Evolutionary conservation across 768 basidiomycete genomes (phyloP).

Genomic region (Boletus huronensis): DNA sequence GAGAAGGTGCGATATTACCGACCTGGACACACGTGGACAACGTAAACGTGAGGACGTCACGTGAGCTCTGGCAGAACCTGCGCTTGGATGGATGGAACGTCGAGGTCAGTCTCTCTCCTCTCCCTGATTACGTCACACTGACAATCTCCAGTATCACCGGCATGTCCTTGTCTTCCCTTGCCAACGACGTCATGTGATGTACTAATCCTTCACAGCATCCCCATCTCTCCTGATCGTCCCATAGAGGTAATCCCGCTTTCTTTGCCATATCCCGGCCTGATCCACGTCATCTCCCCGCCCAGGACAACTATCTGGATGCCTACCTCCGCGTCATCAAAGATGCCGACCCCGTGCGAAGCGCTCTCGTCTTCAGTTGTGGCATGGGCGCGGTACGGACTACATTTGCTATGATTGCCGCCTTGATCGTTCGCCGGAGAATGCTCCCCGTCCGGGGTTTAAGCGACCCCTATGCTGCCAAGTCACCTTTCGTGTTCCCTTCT

Average conservation of each 20-base stretch:
- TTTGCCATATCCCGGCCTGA: neutral
- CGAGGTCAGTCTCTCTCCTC: constrained; percentile 49
- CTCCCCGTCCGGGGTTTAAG: constrained; percentile 55
- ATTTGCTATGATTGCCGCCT: constrained; percentile 95
- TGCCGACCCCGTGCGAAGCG: constrained; percentile 75
- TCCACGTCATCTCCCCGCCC: neutral
- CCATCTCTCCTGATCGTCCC: constrained; percentile 89
- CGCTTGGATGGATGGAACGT: constrained; percentile 85
- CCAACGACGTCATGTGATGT: neutral
- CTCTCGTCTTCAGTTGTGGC: constrained; percentile 92
- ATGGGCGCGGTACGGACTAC: constrained; percentile 97
- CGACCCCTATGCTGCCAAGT: constrained; percentile 70
- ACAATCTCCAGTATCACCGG: constrained; percentile 66
- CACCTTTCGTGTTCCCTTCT: constrained; percentile 13
- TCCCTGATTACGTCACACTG: constrained; percentile 7
- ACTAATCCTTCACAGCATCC: constrained; percentile 55
- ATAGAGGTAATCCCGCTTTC: constrained; percentile 62
- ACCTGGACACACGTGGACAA: constrained; percentile 93
- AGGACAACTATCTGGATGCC: constrained; percentile 95
- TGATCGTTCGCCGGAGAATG: constrained; percentile 79
- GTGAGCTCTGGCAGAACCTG: constrained; percentile 82
- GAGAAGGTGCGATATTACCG: constrained; percentile 79
- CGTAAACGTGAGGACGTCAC: constrained; percentile 78
- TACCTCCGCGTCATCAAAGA: constrained; percentile 79
- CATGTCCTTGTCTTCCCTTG: constrained; percentile 29